Evolutionary conservation across 805 yeast genomes (phyloP), one percentile per base, ranked within the genome.

Genomic region (Metschnikowia koreensis): DNA sequence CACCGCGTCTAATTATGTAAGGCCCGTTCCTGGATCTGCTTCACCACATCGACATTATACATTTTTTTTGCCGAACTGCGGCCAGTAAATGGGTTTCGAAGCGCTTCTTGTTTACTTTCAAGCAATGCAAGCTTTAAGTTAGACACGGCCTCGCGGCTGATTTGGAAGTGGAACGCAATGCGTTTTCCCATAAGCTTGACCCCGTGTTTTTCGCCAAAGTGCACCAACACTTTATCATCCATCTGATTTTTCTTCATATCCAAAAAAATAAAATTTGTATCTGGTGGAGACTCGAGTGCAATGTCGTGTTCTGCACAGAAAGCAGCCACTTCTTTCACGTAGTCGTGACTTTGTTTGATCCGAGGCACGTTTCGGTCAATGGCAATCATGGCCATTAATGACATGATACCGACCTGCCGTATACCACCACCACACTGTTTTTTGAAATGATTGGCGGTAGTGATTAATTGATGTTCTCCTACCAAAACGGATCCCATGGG

Each of bases 401-500:
- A 75, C 61, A 92, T 76, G 69, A 89, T 71, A 51, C 97, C 97
- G 38, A 87, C 77, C 72, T 92, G 97, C 66, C 97, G 80, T 46
- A 92, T 82, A 57, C 97, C 97, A 60, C 97, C 97, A 65, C 97
- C 97, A 58, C 82, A 81, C 71, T 92, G 97, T 64, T 92, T 92
- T 60, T 88, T 86, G 74, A 91, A 87, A 70, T 91, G 96, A 66
- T 83, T 85, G 40, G 94, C 89, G 63, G 82, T 84, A 60, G 75
- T 71, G 55, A 90, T 84, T 60, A 83, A 77, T 46, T 73, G 70
- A 38, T 66, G 62, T 43, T 74, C 70, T 38, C 96, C 94, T 38
- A 90, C 97, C 41, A 92, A 75, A 6, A 91, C 82, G 13, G 96
- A 86, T 7, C 97, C 97, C 62, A 92, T 84, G 52, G 97, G 97